A percentile compares a stretch with the other conserved stretches of the same genome.
These are phyloP conservation scores for Mucor lusitanicus DNA, from an alignment of 371 early-diverging fungal species.

Conservation along the genomic window DNA sequence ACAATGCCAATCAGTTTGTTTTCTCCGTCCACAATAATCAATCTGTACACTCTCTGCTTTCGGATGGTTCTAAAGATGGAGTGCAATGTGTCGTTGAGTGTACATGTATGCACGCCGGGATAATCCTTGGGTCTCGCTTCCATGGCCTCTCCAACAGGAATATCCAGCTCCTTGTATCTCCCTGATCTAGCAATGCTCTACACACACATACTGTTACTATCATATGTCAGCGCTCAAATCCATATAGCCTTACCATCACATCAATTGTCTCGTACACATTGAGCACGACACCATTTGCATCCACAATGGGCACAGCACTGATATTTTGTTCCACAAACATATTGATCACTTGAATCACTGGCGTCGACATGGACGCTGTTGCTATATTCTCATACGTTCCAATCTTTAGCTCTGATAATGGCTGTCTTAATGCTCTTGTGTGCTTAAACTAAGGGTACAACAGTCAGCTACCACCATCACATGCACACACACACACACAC, in stretches of 20 bases:
- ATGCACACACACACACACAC: neutral
- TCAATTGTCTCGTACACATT: constrained; percentile 96
- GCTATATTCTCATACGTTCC: constrained; percentile 85
- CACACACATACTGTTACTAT: neutral
- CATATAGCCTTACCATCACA: constrained; percentile 70
- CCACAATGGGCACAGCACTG: constrained; percentile 92
- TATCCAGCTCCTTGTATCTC: constrained; percentile 68
- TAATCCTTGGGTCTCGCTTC: constrained; percentile 85
- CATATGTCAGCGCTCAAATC: neutral
- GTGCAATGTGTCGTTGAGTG: constrained; percentile 79
- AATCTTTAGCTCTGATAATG: constrained; percentile 72
- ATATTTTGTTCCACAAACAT: constrained; percentile 86
- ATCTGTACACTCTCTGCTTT: constrained; percentile 81
- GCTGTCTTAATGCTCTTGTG: constrained; percentile 53
- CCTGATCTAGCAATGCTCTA: constrained; percentile 53
- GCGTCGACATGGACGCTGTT: constrained; percentile 75
- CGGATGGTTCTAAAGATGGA: constrained; percentile 87
- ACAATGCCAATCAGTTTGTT: constrained; percentile 85
- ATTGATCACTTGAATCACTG: constrained; percentile 86
- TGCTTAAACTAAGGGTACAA: constrained; percentile 52
- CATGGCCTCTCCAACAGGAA: constrained; percentile 87
- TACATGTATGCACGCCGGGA: constrained; percentile 93
- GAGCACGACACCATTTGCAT: constrained; percentile 79
- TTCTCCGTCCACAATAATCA: constrained; percentile 88
- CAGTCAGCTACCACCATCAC: neutral